Evolutionary conservation across 176 grass and related monocot genomes (phyloP), one percentile per base, ranked within the genome.

Genomic region (Cenchrus fungigraminus): DNA sequence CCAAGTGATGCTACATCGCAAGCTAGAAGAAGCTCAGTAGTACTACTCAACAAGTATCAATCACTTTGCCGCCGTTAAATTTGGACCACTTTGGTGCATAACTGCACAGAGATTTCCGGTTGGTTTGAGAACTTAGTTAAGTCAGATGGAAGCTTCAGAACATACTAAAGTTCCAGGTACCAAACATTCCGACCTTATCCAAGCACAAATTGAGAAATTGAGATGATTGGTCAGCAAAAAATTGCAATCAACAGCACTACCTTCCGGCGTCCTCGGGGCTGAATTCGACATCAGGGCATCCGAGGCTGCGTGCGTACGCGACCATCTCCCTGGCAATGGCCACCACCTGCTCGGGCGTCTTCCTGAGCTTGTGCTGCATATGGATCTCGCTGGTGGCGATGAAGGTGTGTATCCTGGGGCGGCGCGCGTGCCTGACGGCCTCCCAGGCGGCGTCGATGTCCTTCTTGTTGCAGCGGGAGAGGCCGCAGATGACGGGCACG

Each of bases 311-410:
- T 0, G 93, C 91, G 84, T 99, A 99, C 1, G 93, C 91, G 56
- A 99, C 93, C 93, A 92, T 95, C 56, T 95, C 90, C 73, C 62
- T 87, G 1, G 93, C 93, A 46, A 95, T 88, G 12, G 76, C 73
- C 5, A 92, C 93, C 3, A 92, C 90, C 82, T 92, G 87, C 8
- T 95, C 90, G 51, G 88, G 90, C 0, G 90, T 92, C 78, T 95
- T 95, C 67, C 87, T 51, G 0, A 92, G 81, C 87, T 95, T 95
- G 65, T 92, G 93, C 78, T 88, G 89, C 93, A 92, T 95, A 44
- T 95, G 93, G 29, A 95, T 92, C 75, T 96, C 97, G 81, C 97
- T 99, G 20, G 97, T 96, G 20, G 97, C 97, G 19, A 99, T 95
- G 64, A 95, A 98, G 14, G 93, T 96, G 44, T 96, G 93, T 40